Base-by-base conservation (phyloP, 352 stramenopile species). In the Phytophthora crassamura region DNA sequence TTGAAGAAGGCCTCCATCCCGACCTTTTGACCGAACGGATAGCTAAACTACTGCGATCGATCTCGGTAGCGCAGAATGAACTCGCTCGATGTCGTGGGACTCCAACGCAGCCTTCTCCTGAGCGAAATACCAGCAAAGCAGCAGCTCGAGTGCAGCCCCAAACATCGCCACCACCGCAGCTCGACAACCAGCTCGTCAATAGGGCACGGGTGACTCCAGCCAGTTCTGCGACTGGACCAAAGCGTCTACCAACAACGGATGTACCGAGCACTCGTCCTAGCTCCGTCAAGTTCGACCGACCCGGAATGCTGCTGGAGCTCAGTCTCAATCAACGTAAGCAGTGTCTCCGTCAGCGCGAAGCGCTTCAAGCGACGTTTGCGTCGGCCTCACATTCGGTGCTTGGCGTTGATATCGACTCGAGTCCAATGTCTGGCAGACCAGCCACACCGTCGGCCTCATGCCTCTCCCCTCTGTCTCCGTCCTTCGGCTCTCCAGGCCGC, bases 271-370 rank as follows among this genome's bases (percentile, higher is more conserved):
- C 61, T 46, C 82, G 84, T 42, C 81, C 81, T 1, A 77, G 75
- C 28, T 79, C 80, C 3, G 57, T 92, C 20, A 75, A 66, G 12
- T 90, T 86, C 16, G 84, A 92, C 50, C 80, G 81, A 54, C 58
- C 80, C 3, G 75, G 70, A 10, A 90, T 93, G 70, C 50, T 93
- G 48, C 43, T 93, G n/a, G 82, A 93, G 59, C 68, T 93, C 16
- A 80, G 66, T 62, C 61, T 93, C 4, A 86, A 85, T 14, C 84
- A 91, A 62, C 76, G 78, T 9, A 87, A 88, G 35, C 78, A 87
- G 46, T 91, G 84, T 41, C 53, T 82, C 9, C 61, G 67, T 30
- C 72, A 89, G 55, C 80, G 75, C 2, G 74, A 87, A 39, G 60
- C 72, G 30, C 69, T 90, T 4, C 59, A 72, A 11, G 28, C 77